These are phyloP conservation scores for Helichrysum umbraculigerum DNA, from an alignment of 129 eudicot species.

Conservation along the genomic window DNA sequence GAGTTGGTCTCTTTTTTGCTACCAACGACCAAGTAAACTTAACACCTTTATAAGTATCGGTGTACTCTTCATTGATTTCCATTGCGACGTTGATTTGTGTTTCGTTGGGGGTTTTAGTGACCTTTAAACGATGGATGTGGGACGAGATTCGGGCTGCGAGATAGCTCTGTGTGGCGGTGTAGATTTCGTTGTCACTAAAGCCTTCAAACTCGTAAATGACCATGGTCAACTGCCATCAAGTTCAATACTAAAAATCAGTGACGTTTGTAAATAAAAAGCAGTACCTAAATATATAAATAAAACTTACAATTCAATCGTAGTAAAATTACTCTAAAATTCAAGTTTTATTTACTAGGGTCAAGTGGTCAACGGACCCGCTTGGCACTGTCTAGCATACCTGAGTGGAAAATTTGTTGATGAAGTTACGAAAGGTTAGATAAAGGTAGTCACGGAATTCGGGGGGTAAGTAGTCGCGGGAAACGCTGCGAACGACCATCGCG, in stretches of 20 bases:
- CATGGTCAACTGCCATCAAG: constrained; percentile 31
- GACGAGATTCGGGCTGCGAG: constrained; percentile 49
- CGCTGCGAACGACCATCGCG: constrained; percentile 12
- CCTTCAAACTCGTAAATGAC: constrained; percentile 51
- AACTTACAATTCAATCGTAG: not conserved
- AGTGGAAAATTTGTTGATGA: constrained; percentile 33
- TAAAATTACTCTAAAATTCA: not conserved
- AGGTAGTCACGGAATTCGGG: constrained; percentile 27
- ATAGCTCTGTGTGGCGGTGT: constrained; percentile 55
- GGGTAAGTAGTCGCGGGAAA: constrained; percentile 13
- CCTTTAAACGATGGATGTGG: constrained; percentile 41
- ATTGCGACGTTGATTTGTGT: constrained; percentile 36
- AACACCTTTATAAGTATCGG: constrained; percentile 27
- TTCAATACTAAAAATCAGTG: not conserved
- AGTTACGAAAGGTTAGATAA: constrained; percentile 28
- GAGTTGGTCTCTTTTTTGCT: constrained; percentile 25
- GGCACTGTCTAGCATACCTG: not conserved
- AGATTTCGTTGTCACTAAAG: constrained; percentile 50
- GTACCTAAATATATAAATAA: not conserved
- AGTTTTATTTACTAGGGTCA: not conserved
- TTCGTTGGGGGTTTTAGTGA: constrained; percentile 42
- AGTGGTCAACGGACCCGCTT: not conserved
- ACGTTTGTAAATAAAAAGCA: not conserved
- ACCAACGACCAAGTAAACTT: constrained; percentile 44
- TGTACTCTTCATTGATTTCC: constrained; percentile 38